Conservation (phyloP, 768 basidiomycete genomes). For the Lentinula raphanica region DNA sequence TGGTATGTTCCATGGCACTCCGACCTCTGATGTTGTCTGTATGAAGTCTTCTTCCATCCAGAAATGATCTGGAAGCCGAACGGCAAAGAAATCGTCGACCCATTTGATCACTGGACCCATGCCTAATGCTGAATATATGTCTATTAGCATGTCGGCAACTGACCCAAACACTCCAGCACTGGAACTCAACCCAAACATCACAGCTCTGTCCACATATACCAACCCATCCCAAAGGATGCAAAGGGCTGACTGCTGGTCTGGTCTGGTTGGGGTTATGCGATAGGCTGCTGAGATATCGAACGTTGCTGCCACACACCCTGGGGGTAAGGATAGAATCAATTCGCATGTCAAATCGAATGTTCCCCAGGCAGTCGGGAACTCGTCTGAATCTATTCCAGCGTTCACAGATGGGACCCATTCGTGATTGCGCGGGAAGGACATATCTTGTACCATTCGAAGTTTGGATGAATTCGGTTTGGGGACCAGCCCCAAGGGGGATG, state of each 20-base stretch:
- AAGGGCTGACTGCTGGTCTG: too few relatives aligned
- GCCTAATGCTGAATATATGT: background rate
- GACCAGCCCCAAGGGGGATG: constrained; percentile 35
- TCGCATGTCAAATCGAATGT: constrained; percentile 23
- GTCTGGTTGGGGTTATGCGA: constrained; percentile 27
- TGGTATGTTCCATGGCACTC: constrained; percentile 30
- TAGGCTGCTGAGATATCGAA: constrained; percentile 37
- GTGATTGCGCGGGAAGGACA: constrained; percentile 22
- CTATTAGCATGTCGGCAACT: constrained; percentile 28
- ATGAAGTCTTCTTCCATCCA: constrained; percentile 24
- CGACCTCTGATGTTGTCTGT: too few relatives aligned
- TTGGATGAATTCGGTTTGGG: constrained; percentile 24
- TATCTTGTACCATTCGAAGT: constrained; percentile 28
- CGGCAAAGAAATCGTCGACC: constrained; percentile 26
- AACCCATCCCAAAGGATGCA: constrained; percentile 30
- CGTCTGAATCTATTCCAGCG: constrained; percentile 20
- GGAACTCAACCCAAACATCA: constrained; percentile 27
- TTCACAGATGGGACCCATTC: constrained; percentile 24
- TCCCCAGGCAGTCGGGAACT: constrained; percentile 32
- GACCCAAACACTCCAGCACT: constrained; percentile 30
- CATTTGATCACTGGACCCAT: constrained; percentile 16
- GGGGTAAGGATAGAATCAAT: constrained; percentile 25
- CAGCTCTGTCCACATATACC: constrained; percentile 28
- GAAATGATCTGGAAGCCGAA: constrained; percentile 11
- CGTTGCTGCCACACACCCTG: constrained; percentile 27